Evolutionary conservation across 23 red algal species (phyloP), one percentile per base, ranked within the genome.

Genomic region (Gracilaria domingensis): DNA sequence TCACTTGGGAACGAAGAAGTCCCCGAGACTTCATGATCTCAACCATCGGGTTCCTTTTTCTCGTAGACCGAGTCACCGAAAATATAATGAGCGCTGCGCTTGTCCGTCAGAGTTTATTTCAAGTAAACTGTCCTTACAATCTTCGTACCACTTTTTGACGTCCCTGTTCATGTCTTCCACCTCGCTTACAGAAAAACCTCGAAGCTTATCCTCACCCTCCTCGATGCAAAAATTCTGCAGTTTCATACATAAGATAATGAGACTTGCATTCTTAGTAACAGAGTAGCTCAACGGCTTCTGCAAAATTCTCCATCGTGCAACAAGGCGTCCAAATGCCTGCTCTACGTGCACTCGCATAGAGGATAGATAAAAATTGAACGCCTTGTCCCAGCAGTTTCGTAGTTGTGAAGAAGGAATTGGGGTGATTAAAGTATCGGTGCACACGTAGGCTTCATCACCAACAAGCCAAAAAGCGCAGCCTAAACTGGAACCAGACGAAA

Each of bases 361-460:
- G 11, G 84, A 88, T 0, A 18, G 84, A 38, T 20, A 76, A 59
- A 28, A 88, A 0, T 88, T 88, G 34, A 88, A 88, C 0, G 0
- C 53, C 0, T 51, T 0, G 0, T 76, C 1, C 8, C 7, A 36
- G 2, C 0, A 29, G 13, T 32, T 0, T 8, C 12, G 2, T 11
- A 59, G 18, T 14, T 54, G 47, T 34, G 62, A 67, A 3, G 18
- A 13, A 9, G 66, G 84, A 17, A 64, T 73, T 3, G 83, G 83
- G 21, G 61, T 74, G 9, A 87, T 47, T 4, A 87, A 23, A 36
- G 14, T 55, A 0, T 70, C 64, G 9, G 12, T 72, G 4, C 65
- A 87, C 12, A 71, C 26, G 53, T 87, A 87, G 11, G 64, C 65
- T 37, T 71, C 61, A 55, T 87, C 65, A 16, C 1, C 61, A 9